A percentile compares a stretch with the other conserved stretches of the same genome.
These are phyloP conservation scores for Trichoderma guizhouense DNA, from an alignment of 2,329 filamentous ascomycete species.

Conservation along the genomic window DNA sequence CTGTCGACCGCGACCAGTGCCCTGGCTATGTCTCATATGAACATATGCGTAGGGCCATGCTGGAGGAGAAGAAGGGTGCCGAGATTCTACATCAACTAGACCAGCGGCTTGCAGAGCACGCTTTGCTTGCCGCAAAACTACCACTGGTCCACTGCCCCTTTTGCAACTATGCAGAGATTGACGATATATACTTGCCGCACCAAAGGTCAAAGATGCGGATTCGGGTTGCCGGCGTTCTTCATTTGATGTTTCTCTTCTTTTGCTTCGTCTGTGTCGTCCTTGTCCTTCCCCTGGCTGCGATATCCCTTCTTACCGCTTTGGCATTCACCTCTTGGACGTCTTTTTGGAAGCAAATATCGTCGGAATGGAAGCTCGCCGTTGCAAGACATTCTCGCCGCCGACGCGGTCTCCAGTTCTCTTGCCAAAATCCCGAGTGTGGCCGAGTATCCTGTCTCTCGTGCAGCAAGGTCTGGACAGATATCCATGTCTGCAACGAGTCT, in stretches of 20 bases:
- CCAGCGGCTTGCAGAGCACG: constrained; percentile 73
- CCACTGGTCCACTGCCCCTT: constrained; percentile 84
- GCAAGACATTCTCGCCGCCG: constrained; percentile 65
- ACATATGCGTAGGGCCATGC: constrained; percentile 70
- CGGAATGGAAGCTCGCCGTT: constrained; percentile 58
- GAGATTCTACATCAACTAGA: constrained; percentile 75
- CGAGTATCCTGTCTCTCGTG: constrained; percentile 78
- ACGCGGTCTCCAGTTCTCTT: constrained; percentile 74
- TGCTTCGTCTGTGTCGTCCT: constrained; percentile 55
- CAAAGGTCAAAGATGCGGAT: constrained; percentile 54
- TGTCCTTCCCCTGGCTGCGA: constrained; percentile 49
- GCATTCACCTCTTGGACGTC: constrained; percentile 42
- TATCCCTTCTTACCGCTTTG: constrained; percentile 46
- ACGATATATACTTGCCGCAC: constrained; percentile 66
- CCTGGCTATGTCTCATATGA: constrained; percentile 66
- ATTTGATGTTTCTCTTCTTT: constrained; percentile 48
- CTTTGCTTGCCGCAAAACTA: constrained; percentile 67
- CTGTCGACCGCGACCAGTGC: constrained; percentile 68
- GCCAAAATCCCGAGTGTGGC: constrained; percentile 65
- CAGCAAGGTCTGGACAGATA: constrained; percentile 77
- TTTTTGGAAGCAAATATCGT: constrained; percentile 39
- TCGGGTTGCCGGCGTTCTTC: constrained; percentile 49
- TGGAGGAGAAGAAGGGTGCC: constrained; percentile 63
- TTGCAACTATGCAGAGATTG: constrained; percentile 85
- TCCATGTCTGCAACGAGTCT: constrained; percentile 87